Conservation (phyloP, 2,329 filamentous ascomycete genomes). For the Ophiostoma fasciatum region DNA sequence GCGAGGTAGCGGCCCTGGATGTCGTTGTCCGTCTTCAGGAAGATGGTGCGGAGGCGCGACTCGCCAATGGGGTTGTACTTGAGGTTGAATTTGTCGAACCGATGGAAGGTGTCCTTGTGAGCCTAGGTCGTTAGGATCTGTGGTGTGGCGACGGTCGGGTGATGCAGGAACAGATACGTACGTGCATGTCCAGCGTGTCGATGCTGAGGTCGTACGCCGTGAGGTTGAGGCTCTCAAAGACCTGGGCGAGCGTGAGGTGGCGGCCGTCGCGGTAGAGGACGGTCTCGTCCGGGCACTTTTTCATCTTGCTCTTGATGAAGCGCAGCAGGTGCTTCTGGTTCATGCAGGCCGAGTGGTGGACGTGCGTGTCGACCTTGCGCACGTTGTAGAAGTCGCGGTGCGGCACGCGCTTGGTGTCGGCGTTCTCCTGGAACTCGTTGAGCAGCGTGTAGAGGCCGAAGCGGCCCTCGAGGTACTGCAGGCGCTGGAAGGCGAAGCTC, state of each 20-base stretch:
- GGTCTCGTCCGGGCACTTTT: conserved; percentile 88
- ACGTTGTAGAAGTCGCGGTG: conserved; percentile 99
- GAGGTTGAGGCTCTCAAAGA: conserved; percentile 93
- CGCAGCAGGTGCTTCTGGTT: conserved; percentile 96
- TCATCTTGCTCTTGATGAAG: conserved; percentile 99
- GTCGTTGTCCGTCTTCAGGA: conserved; percentile 96
- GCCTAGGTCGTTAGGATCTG: conserved; percentile 34
- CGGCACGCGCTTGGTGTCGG: conserved; percentile 93
- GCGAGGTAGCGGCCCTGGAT: conserved; percentile 92
- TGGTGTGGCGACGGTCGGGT: background rate
- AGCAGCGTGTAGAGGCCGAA: conserved; percentile 88
- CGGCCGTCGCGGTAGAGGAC: conserved; percentile 88
- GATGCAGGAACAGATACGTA: too few relatives aligned
- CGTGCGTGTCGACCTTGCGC: conserved; percentile 95
- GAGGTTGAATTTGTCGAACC: conserved; percentile 98
- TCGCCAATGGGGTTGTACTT: conserved; percentile 98
- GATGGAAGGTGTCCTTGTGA: conserved; percentile 94
- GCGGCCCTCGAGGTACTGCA: conserved; percentile 93
- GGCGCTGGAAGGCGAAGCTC: conserved; percentile 85
- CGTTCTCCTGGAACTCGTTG: conserved; percentile 96
- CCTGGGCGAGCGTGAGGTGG: conserved; percentile 77
- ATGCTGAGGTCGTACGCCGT: conserved; percentile 97
- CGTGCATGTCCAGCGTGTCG: conserved; percentile 97
- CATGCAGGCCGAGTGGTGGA: conserved; percentile 98
- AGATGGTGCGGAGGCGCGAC: conserved; percentile 91